Evolutionary conservation across 2,329 filamentous ascomycete species (phyloP), one percentile per base, ranked within the genome.

Genomic region (Colletotrichum liriopes): DNA sequence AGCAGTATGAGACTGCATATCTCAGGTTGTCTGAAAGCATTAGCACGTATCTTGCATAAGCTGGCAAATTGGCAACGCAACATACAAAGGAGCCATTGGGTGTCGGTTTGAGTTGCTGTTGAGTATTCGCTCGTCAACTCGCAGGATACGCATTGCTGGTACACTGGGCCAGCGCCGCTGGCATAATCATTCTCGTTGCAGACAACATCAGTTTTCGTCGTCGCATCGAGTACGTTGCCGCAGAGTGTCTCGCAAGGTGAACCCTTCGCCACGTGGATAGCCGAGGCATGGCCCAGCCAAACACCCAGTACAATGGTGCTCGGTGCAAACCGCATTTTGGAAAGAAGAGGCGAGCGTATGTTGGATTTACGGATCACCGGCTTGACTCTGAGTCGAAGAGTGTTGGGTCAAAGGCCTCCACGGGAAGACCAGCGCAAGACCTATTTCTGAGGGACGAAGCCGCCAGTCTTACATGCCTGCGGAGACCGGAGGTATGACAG

Each of bases 51-150:
- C 37, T 6, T 4, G 5, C 18, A 39, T 11, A 5, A 11, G 12
- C 20, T 5, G 6, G 5, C n/a, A 9, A 45, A 12, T 26, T 29
- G 39, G 11, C 12, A 29, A 20, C 1, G 26, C 26, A 20, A 83
- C 89, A 76, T 80, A 91, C 89, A 92, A 20, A 92, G 79, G 62
- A 86, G 81, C 73, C 83, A 86, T 74, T 89, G 83, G 14, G 87
- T 79, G 75, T 92, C 90, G 1, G 89, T 87, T 67, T 85, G 75
- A 18, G 83, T 84, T 23, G 81, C 77, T 7, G 76, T 80, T 1
- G 80, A 76, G 75, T 86, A 90, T 5, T 80, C 79, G 79, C 90
- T 92, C 1, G 76, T 78, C 37, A 86, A 76, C 75, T 91, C 84
- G 78, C 89, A 91, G 47, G 82, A 77, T 55, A 90, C 77, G 75